Evolutionary conservation across 2,329 filamentous ascomycete genomes (phyloP).

Genomic region (Pseudopithomyces chartarum): DNA sequence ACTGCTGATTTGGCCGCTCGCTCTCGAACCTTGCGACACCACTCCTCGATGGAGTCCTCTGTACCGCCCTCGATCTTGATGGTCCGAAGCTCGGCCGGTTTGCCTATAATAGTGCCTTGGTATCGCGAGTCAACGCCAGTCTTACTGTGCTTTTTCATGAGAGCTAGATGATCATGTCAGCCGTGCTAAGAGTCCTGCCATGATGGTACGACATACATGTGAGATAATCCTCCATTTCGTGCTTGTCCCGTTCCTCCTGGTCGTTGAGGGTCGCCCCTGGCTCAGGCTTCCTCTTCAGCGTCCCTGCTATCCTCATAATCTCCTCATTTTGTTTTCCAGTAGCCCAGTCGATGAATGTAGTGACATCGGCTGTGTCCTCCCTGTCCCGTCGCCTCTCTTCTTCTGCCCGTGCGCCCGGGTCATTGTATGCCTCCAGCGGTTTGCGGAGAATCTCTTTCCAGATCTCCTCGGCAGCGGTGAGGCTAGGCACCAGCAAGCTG

Average conservation of each 20-base stretch:
- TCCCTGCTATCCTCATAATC: conserved; percentile 78
- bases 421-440: conserved; percentile 49
- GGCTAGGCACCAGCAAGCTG: conserved; percentile 73
- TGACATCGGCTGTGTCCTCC: conserved; percentile 80
- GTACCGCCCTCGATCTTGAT: conserved; percentile 80
- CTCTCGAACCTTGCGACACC: conserved; percentile 53
- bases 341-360: conserved; percentile 81
- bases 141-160: conserved; percentile 93
- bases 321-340: conserved; percentile 74
- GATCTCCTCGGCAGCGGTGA: conserved; percentile 70
- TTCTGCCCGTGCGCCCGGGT: conserved; percentile 46
- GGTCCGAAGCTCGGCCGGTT: conserved; percentile 70
- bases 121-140: conserved; percentile 86
- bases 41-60: conserved; percentile 69
- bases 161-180: conserved; percentile 53
- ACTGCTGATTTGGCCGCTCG: conserved; percentile 31
- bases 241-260: conserved; percentile 53
- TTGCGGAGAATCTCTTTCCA: conserved; percentile 59
- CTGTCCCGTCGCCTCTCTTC: conserved; percentile 56
- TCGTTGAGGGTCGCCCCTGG: conserved; percentile 25
- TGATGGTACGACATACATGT: conserved; percentile 38
- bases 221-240: conserved; percentile 54
- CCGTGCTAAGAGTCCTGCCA: conserved; percentile 10
- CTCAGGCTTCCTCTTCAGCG: conserved; percentile 50
- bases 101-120: conserved; percentile 81